Conservation (phyloP, 192 early-diverging fungal genomes). For the Coemansia pectinata region DNA sequence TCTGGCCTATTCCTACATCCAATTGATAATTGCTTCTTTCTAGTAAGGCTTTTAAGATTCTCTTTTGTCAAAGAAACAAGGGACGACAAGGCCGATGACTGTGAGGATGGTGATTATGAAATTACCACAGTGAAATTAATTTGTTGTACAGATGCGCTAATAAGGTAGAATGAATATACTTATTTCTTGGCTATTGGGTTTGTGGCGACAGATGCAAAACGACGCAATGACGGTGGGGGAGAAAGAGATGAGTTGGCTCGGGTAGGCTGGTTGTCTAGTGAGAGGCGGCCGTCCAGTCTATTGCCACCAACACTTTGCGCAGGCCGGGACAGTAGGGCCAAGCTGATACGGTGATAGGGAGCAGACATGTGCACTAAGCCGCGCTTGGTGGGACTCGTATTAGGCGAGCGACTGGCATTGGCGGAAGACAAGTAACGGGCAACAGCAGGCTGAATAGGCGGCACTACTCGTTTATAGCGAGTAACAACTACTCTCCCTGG, state of each 20-base stretch:
- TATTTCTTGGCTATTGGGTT: neutral
- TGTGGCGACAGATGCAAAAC: neutral
- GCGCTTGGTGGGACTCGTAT: neutral
- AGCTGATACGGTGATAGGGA: conserved; percentile 32
- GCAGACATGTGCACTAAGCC: neutral
- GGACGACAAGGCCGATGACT: no score
- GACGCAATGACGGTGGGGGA: neutral
- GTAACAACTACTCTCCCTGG: conserved; percentile 7
- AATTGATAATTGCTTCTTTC: neutral
- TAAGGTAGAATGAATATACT: neutral
- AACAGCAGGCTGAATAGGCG: conserved; percentile 26
- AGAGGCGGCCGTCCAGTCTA: conserved; percentile 6
- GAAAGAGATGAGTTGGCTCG: no score
- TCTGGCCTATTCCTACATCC: neutral
- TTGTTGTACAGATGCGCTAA: neutral
- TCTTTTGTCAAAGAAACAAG: neutral
- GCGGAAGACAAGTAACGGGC: conserved; percentile 27
- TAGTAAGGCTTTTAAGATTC: no score
- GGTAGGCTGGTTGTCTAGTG: no score
- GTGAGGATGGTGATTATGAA: neutral
- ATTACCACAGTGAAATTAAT: neutral
- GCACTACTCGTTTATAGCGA: conserved; percentile 2
- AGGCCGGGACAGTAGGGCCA: conserved; percentile 21
- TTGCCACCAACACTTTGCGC: neutral
- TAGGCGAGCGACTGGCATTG: conserved; percentile 10